phyloP scores from a whole-genome alignment of 2,329 filamentous ascomycete genomes.

The Penicillium nordicum region DNA sequence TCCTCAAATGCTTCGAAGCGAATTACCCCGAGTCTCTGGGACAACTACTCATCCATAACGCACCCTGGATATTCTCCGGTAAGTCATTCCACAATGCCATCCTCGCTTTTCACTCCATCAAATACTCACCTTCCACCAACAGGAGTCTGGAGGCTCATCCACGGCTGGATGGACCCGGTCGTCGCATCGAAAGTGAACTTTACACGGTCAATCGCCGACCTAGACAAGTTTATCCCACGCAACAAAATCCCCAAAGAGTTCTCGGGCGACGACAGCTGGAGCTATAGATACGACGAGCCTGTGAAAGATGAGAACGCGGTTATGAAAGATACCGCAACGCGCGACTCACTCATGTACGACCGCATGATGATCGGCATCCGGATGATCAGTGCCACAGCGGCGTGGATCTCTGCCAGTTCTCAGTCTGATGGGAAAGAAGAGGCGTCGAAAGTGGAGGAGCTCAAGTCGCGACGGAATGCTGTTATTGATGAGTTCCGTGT shows the following conservation, averaged over 20 bases:
- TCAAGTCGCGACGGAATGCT: constrained; percentile 48
- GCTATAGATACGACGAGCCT: constrained; percentile 77
- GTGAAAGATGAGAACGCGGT: constrained; percentile 68
- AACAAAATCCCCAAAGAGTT: constrained; percentile 72
- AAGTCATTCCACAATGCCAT: constrained; percentile 21
- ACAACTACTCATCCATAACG: constrained; percentile 83
- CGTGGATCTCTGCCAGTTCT: constrained; percentile 63
- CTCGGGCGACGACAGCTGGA: constrained; percentile 77
- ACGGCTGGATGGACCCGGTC: constrained; percentile 90
- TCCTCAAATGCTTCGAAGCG: constrained; percentile 97
- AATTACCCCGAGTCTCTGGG: constrained; percentile 94
- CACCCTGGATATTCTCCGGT: constrained; percentile 94
- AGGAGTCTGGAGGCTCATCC: constrained; percentile 91
- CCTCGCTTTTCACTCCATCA: no score
- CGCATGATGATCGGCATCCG: constrained; percentile 61
- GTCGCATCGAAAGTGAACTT: constrained; percentile 92
- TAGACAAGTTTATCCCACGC: constrained; percentile 69
- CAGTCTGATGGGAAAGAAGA: constrained; percentile 43
- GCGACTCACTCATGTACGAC: constrained; percentile 54
- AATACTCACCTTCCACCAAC: neutral
- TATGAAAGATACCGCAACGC: constrained; percentile 63
- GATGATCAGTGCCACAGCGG: constrained; percentile 68
- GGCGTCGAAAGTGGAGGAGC: constrained; percentile 2
- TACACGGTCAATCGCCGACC: constrained; percentile 71
- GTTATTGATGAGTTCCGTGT: constrained; percentile 62